Base-by-base conservation (phyloP, 352 stramenopile genomes). In the Pythium dissimile region DNA sequence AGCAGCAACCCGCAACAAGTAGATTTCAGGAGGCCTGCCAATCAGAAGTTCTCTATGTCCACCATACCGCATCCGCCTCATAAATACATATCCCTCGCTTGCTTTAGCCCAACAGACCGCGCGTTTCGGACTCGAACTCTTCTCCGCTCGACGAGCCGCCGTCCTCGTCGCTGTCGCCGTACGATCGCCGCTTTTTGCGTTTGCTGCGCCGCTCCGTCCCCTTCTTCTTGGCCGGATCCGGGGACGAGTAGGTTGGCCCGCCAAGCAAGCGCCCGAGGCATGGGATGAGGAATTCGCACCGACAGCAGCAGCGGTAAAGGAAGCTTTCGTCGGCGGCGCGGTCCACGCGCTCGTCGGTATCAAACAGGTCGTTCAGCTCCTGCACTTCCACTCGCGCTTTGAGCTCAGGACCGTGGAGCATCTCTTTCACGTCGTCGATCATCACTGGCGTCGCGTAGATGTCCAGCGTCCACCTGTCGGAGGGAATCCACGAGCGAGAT, bases 361-460 rank as follows among this genome's bases (percentile, higher is more conserved):
- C 67, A 7, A 88, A 82, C 21, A 75, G 48, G 30, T 90, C 83
- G 38, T 83, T 81, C 15, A 93, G 61, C 50, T 86, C 75, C 1
- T 67, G 43, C 21, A 93, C 80, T 24, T 88, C 68, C 6, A 85
- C 72, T 27, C 80, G 73, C 9, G 83, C 83, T 54, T 76, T 80
- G 37, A 93, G 67, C 53, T 82, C 62, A 1, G 80, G 75, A 1
- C 59, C 73, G 43, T 73, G 78, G n/a, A 89, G 67, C 76, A 93
- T 93, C 50, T 85, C 78, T 15, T 66, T 62, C 6, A 89, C 61
- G 47, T 93, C 83, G 46, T 93, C 83, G 28, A 86, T 77, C 73
- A 93, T 77, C 13, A 90, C 82, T 4, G 83, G 83, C 27, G 75
- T 77, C 13, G 80, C 73, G 62, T 93, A 93, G 24, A 93, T 84